phyloP scores from a whole-genome alignment of 139 green algal species.

The Tetraselmis chui region DNA sequence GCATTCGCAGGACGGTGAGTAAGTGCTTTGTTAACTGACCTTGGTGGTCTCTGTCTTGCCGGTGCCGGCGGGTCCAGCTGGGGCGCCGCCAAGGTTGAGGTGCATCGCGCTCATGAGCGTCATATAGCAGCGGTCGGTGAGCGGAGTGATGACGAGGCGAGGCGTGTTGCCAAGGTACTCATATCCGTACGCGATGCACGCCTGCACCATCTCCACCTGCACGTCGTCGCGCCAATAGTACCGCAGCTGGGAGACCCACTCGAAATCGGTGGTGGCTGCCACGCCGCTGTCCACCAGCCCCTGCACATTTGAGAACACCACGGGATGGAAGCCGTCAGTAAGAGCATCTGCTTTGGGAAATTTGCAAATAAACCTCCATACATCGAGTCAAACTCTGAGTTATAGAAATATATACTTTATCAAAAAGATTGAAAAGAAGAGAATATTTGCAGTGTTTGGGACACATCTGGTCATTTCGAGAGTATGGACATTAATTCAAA shows the following conservation, averaged over 20 bases:
- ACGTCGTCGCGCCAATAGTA: slow-evolving; percentile 80
- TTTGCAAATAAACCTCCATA: too few relatives aligned
- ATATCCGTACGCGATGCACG: slow-evolving; percentile 36
- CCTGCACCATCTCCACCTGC: slow-evolving; percentile 72
- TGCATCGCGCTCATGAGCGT: slow-evolving; percentile 43
- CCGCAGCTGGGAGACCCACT: slow-evolving; percentile 69
- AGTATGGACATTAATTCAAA: too few relatives aligned
- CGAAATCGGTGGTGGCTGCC: slow-evolving; percentile 49
- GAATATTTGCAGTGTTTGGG: too few relatives aligned
- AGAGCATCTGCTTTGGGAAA: too few relatives aligned
- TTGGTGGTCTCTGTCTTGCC: slow-evolving; percentile 33
- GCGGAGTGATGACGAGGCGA: slow-evolving; percentile 52
- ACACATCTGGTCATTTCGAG: too few relatives aligned
- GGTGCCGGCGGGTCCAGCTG: slow-evolving; percentile 33
- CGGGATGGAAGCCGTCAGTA: too few relatives aligned
- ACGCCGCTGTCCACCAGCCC: not conserved
- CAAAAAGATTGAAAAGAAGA: too few relatives aligned
- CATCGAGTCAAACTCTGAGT: too few relatives aligned
- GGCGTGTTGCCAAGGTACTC: slow-evolving; percentile 59
- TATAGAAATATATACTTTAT: too few relatives aligned
- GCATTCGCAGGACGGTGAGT: too few relatives aligned
- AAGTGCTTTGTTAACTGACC: too few relatives aligned
- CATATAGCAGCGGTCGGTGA: slow-evolving; percentile 58
- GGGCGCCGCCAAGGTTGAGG: slow-evolving; percentile 39
- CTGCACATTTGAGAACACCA: too few relatives aligned